A percentile compares a stretch with the other conserved stretches of the same genome.
These are phyloP conservation scores for Triticum urartu DNA, from an alignment of 176 grass and related monocot species.

Conservation along the genomic window DNA sequence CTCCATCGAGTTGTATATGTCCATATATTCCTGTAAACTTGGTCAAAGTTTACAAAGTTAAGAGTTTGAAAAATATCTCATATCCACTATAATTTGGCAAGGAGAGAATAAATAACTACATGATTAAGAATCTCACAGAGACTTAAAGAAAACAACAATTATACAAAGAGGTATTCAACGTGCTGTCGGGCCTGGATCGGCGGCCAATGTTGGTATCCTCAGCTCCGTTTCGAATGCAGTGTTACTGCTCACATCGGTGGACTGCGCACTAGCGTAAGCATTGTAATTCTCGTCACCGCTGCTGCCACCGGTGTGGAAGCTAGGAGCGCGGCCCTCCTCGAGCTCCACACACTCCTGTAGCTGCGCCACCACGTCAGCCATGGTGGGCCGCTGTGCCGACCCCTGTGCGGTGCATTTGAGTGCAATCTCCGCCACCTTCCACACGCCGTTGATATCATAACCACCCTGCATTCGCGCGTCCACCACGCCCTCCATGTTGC, in stretches of 20 bases:
- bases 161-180: neutral
- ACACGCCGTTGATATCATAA: neutral
- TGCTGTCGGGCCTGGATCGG: neutral
- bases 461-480: neutral
- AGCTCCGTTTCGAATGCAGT: neutral
- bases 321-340: neutral
- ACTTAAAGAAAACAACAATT: neutral
- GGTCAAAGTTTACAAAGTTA: no score
- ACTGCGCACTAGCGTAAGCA: neutral
- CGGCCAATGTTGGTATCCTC: neutral
- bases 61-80: no score
- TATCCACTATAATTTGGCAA: no score
- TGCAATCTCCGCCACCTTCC: neutral
- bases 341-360: neutral
- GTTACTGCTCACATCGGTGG: neutral
- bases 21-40: no score
- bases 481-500: neutral
- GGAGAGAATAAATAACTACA: neutral
- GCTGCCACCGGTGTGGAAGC: neutral
- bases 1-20: no score
- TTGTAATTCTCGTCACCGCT: neutral
- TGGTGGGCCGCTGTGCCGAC: neutral
- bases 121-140: neutral
- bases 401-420: neutral
- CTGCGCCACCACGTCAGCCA: neutral